Base-by-base conservation (phyloP, 805 yeast species). In the Nakazawaea sp. region DNA sequence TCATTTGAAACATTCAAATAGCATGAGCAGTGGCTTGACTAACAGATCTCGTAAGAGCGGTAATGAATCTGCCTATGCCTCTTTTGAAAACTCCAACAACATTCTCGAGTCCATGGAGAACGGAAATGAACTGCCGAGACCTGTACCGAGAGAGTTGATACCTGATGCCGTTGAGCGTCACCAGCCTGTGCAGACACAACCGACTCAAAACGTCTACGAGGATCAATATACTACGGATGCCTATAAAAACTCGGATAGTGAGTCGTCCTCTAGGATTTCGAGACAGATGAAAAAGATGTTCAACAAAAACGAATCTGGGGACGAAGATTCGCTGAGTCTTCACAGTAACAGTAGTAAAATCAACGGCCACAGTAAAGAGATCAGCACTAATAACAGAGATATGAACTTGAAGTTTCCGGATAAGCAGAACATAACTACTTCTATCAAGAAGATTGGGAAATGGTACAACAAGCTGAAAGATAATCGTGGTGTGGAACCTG, bases 361-460 rank as follows among this genome's bases (percentile, higher is more conserved):
- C n/a, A 23, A 49, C 58, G 11, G 36, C 47, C 1, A 52, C 52
- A 9, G 50, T 66, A 2, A 61, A 59, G 38, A 64, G 60, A 34
- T 60, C 33, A 17, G 21, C 13, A 11, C 23, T 13, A 30, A 4
- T 13, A 15, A 18, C n/a, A n/a, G n/a, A n/a, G n/a, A n/a, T n/a
- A n/a, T n/a, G n/a, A n/a, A n/a, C n/a, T 12, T 11, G n/a, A 29
- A 28, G 23, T 34, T 23, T 12, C 36, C 43, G 18, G 43, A 44
- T 30, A 25, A 25, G 5, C 38, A 35, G n/a, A 45, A 63, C 3
- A 52, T 71, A 12, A 50, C 70, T 4, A 59, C 55, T 30, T 68
- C 85, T 0, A 57, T 79, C 32, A 70, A 66, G 41, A 81, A 75
- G 47, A 54, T 83, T 6, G 84, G 83, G 1, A 78, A 72, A 43